phyloP scores from a whole-genome alignment of 1,284 basidiomycete genomes.

The Cutaneotrichosporon sp. region DNA sequence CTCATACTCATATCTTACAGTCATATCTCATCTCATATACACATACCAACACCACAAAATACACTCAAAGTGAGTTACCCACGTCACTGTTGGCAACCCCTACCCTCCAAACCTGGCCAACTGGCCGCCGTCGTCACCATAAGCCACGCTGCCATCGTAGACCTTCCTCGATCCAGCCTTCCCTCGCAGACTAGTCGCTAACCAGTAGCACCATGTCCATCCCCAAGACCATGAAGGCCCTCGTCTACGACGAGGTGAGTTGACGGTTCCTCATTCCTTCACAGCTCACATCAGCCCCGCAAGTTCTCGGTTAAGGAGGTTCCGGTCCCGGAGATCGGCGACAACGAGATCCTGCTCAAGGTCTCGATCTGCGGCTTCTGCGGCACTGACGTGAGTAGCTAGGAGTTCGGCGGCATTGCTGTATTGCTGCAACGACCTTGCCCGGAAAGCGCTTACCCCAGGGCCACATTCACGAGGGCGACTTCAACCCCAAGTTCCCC shows the following conservation, averaged over 20 bases:
- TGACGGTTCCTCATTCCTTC: not conserved
- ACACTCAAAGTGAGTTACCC: not conserved
- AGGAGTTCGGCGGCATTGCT: not conserved
- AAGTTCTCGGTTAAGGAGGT: slow-evolving; percentile 65
- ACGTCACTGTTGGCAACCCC: not conserved
- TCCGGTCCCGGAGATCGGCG: slow-evolving; percentile 62
- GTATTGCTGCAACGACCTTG: not conserved
- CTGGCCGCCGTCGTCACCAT: not conserved
- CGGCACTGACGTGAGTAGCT: slow-evolving; percentile 63
- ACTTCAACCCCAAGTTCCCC: slow-evolving; percentile 74
- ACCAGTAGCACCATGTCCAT: slow-evolving; percentile 14
- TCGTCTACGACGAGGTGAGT: slow-evolving; percentile 46
- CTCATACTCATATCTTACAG: no score
- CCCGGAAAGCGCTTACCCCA: slow-evolving; percentile 14
- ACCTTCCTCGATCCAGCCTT: not conserved
- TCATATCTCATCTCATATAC: not conserved
- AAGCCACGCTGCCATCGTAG: not conserved
- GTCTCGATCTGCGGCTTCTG: slow-evolving; percentile 62
- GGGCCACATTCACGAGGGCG: slow-evolving; percentile 69
- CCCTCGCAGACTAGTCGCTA: not conserved
- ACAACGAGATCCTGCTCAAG: slow-evolving; percentile 70
- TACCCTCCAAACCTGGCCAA: not conserved
- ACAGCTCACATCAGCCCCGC: slow-evolving; percentile 56
- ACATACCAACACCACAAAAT: not conserved
- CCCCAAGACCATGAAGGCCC: slow-evolving; percentile 42